phyloP scores from a whole-genome alignment of 257 asterid species.

The Solanum chiquidenum region DNA sequence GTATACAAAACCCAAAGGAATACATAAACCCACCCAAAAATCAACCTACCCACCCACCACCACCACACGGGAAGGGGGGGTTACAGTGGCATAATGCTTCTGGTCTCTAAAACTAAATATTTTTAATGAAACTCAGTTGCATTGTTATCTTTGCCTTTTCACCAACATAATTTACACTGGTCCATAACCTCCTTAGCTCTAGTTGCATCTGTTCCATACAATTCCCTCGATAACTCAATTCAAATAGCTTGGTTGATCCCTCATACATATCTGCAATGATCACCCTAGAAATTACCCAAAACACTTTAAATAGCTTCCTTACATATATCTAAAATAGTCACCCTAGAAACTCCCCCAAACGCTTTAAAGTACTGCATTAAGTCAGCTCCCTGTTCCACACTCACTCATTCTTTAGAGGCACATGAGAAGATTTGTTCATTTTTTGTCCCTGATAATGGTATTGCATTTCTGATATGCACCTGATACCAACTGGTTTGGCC shows the following conservation, averaged over 20 bases:
- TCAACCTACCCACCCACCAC: neutral
- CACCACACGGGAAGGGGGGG: neutral
- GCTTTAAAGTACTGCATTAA: neutral
- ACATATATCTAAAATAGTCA: neutral
- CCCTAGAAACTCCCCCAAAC: neutral
- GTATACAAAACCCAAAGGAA: neutral
- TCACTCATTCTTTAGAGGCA: neutral
- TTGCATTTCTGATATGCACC: neutral
- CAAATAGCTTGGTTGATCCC: neutral
- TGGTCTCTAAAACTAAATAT: neutral
- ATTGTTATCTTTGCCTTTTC: neutral
- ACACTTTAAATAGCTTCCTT: neutral
- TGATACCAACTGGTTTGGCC: neutral
- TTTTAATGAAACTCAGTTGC: neutral
- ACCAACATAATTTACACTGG: neutral
- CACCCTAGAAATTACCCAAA: neutral
- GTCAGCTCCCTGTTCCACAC: neutral
- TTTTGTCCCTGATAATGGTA: neutral
- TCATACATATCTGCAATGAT: neutral
- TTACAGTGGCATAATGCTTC: neutral
- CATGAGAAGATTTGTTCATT: neutral
- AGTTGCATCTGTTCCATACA: neutral
- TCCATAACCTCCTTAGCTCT: neutral
- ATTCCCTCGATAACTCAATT: neutral
- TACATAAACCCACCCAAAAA: neutral